Conservation (phyloP, 495 filamentous ascomycete genomes). For the Lasiosphaeria miniovina region DNA sequence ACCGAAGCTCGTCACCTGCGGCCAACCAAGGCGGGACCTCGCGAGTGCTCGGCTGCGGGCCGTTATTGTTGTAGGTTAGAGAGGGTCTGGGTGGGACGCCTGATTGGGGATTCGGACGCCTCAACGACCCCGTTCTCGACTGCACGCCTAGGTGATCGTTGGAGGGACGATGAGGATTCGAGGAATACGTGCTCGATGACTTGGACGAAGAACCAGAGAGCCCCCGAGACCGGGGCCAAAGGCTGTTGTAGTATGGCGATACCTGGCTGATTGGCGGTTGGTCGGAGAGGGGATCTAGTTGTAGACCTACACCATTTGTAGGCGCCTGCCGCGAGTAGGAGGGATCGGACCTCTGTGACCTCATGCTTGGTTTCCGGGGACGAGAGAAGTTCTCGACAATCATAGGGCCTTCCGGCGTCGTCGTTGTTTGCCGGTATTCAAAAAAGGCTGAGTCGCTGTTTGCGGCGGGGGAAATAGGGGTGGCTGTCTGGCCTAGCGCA, state of each 20-base stretch:
- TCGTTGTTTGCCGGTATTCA: constrained; percentile 23
- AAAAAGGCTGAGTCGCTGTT: constrained; percentile 23
- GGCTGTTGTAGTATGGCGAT: constrained; percentile 17
- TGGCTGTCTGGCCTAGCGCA: constrained; percentile 14
- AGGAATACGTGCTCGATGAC: constrained; percentile 43
- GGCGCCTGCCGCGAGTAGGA: constrained; percentile 29
- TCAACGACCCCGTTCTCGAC: constrained; percentile 20
- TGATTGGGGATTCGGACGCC: constrained; percentile 11
- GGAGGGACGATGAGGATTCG: constrained; percentile 35
- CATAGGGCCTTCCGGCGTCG: constrained; percentile 21
- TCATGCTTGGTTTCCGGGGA: constrained; percentile 47
- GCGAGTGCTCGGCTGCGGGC: constrained; percentile 23
- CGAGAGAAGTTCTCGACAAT: constrained; percentile 53
- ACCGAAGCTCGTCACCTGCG: constrained; percentile 55
- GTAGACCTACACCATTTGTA: constrained; percentile 24
- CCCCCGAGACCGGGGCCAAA: constrained; percentile 41
- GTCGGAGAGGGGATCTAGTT: constrained; percentile 30
- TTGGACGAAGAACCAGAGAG: constrained; percentile 46
- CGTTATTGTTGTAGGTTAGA: constrained; percentile 17
- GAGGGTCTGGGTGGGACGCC: constrained; percentile 11
- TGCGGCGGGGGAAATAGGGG: constrained; percentile 21
- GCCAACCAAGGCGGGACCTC: constrained; percentile 43
- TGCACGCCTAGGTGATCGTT: constrained; percentile 24
- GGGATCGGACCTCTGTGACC: constrained; percentile 37
- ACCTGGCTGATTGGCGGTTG: constrained; percentile 25